Conservation (phyloP, 1,284 basidiomycete genomes). For the Malassezia arunalokei region DNA sequence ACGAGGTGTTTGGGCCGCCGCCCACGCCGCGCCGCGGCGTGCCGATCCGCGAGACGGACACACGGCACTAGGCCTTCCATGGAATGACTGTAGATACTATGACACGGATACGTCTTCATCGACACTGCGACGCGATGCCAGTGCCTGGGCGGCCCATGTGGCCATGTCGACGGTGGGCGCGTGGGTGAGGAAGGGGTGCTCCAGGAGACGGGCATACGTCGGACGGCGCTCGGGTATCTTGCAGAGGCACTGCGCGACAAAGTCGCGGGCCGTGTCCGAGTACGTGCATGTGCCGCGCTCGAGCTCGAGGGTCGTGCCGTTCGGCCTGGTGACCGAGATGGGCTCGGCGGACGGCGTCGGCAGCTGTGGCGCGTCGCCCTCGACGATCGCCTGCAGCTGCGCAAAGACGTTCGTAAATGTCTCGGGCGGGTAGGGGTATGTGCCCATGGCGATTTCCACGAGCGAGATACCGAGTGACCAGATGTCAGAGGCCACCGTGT, state of each 20-base stretch:
- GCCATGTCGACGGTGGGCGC: constrained; percentile 47
- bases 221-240: constrained; percentile 57
- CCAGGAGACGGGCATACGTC: constrained; percentile 70
- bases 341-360: constrained; percentile 48
- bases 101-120: not conserved
- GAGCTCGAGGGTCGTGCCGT: constrained; percentile 3
- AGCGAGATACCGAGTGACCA: constrained; percentile 95
- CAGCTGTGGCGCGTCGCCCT: constrained; percentile 77
- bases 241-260: constrained; percentile 39
- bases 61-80: not conserved
- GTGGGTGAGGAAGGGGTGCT: constrained; percentile 60
- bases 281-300: constrained; percentile 23
- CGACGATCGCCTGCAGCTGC: constrained; percentile 86
- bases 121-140: not conserved
- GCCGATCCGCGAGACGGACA: not conserved
- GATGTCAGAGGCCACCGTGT: constrained; percentile 91
- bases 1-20: constrained; percentile 1
- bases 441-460: constrained; percentile 80
- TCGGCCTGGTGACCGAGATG: not conserved
- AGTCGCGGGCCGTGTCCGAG: constrained; percentile 40
- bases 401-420: constrained; percentile 94
- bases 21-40: not conserved
- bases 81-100: not conserved
- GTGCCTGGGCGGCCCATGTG: constrained; percentile 32
- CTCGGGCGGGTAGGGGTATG: constrained; percentile 96